Conservation (phyloP, 441 rosid genomes). For the Eruca vesicaria region DNA sequence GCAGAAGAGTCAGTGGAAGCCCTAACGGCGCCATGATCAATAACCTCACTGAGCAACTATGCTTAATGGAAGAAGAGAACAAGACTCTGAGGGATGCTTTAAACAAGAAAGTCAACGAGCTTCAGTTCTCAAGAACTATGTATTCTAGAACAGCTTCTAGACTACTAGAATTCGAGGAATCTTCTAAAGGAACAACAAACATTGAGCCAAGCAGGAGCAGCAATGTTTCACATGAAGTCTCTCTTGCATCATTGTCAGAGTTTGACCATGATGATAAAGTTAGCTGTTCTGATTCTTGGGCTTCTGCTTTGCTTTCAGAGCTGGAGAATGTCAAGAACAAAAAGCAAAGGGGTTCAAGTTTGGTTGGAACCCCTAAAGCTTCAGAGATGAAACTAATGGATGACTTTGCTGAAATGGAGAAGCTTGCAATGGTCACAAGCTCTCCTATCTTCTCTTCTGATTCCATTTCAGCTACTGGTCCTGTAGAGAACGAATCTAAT, state of each 20-base stretch:
- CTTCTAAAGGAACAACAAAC: conserved; percentile 45
- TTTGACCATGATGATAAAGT: conserved; percentile 60
- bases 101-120: conserved; percentile 63
- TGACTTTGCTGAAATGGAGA: conserved; percentile 90
- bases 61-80: conserved; percentile 81
- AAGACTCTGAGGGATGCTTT: conserved; percentile 68
- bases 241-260: conserved; percentile 53
- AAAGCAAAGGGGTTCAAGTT: conserved; percentile 42
- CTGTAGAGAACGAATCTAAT: conserved; percentile 37
- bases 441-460: conserved; percentile 35
- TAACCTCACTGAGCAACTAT: conserved; percentile 59
- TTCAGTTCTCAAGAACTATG: conserved; percentile 64
- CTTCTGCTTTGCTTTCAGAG: conserved; percentile 73
- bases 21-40: conserved; percentile 30
- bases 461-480: conserved; percentile 36
- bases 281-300: conserved; percentile 73
- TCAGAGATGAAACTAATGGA: conserved; percentile 73
- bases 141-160: conserved; percentile 60
- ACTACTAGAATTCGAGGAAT: conserved; percentile 63
- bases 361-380: conserved; percentile 47
- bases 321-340: conserved; percentile 60
- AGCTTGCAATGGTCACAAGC: conserved; percentile 63
- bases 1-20: conserved; percentile 50
- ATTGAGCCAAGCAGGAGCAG: conserved; percentile 43
- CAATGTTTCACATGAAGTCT: conserved; percentile 44